Percentiles rank a stretch among this genome's conserved stretches.
phyloP scores from a whole-genome alignment of 768 basidiomycete species.

The Lepiota venenata region DNA sequence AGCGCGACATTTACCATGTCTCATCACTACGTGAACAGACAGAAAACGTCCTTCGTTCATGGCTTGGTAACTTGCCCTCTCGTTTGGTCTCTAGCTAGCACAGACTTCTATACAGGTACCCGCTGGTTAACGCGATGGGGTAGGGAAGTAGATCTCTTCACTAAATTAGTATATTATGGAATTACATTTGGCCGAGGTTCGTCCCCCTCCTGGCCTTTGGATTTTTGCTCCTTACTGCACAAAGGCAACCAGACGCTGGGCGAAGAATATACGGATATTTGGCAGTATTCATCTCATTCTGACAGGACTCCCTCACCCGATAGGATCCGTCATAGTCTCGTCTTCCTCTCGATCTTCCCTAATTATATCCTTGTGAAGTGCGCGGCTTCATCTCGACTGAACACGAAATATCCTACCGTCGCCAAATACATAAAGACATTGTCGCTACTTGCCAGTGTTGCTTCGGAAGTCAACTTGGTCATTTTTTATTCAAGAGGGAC shows the following conservation, averaged over 20 bases:
- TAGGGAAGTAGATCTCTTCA: constrained; percentile 69
- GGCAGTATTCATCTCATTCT: constrained; percentile 56
- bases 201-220: constrained; percentile 11
- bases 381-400: constrained; percentile 32
- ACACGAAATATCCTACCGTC: constrained; percentile 32
- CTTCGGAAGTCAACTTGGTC: constrained; percentile 73
- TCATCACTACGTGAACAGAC: constrained; percentile 71
- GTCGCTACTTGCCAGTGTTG: constrained; percentile 51
- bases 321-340: constrained; percentile 44
- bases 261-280: constrained; percentile 89
- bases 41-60: constrained; percentile 70
- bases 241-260: constrained; percentile 79
- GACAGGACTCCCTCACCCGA: constrained; percentile 40
- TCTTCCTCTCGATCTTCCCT: constrained; percentile 67
- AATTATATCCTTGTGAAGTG: constrained; percentile 57
- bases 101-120: constrained; percentile 50
- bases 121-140: constrained; percentile 80
- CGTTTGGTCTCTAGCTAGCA: neutral
- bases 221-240: neutral
- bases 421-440: constrained; percentile 34
- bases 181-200: constrained; percentile 74
- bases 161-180: constrained; percentile 70
- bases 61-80: constrained; percentile 55
- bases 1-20: constrained; percentile 78
- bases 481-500: constrained; percentile 76